Evolutionary conservation across 192 early-diverging fungal species (phyloP), one percentile per base, ranked within the genome.

Genomic region (Rhizoclosmatium sp.): DNA sequence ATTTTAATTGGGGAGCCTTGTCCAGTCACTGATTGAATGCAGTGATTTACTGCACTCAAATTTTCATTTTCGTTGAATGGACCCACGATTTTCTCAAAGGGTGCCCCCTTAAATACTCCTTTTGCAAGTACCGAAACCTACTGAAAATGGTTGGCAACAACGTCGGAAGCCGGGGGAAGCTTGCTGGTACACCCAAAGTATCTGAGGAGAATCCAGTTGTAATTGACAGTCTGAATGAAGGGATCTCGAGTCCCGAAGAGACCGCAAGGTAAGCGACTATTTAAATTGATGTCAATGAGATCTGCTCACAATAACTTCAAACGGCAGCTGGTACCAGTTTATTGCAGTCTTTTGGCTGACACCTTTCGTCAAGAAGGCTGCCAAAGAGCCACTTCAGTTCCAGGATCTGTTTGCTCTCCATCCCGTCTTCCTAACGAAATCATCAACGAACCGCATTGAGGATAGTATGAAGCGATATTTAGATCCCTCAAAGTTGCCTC

Each of bases 221-320:
- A 0, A 9, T n/a, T 0, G 54, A 56, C 10, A 14, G 19, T 56
- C 0, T 0, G 19, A 56, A 56, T n/a, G 44, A 7, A 31, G 31
- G 31, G 31, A 31, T 31, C 31, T 44, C 47, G 58, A 72, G 71
- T 59, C 71, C 71, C 21, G 71, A 72, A 72, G 71, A 72, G 39
- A 59, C 51, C 3, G 71, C 71, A 9, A 21, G 71, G 47, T 59
- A 31, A 31, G 31, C 9, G 0, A 10, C 0, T n/a, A 10, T 65
- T 0, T 65, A 10, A 9, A 31, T 65, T 65, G 16, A 0, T 41
- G 40, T 46, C 9, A 23, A 16, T 42, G 16, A 16, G 3, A 31
- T 31, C 19, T 7, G 0, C 39, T 4, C 9, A 46, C 16, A 42
- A 14, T 3, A 56, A n/a, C 19, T 14, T 56, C 19, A 56, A 69